These are phyloP conservation scores for Plasmodium relictum DNA, from an alignment of 169 alveolate genomes.

Conservation along the genomic window DNA sequence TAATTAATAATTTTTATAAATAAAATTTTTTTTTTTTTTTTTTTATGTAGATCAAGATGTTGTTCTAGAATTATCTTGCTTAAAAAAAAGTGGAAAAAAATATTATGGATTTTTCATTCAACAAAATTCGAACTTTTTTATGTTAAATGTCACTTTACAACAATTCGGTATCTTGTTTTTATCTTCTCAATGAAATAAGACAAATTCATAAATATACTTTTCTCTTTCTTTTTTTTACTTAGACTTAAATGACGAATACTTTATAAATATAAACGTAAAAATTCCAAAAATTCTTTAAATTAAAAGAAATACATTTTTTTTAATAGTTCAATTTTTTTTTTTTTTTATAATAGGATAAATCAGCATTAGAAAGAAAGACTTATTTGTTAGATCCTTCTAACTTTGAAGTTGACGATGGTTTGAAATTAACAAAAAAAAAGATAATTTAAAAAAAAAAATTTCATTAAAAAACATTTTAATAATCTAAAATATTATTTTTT, in stretches of 20 bases:
- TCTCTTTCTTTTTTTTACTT: neutral
- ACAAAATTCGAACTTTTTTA: slow-evolving; percentile 16
- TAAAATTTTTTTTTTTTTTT: neutral
- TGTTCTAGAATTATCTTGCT: slow-evolving; percentile 33
- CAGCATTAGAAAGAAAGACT: slow-evolving; percentile 48
- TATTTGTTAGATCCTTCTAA: slow-evolving; percentile 51
- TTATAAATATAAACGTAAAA: slow-evolving; percentile 44
- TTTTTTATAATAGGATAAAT: slow-evolving; percentile 19
- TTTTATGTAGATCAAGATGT: slow-evolving; percentile 4
- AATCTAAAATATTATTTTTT: neutral
- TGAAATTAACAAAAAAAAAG: slow-evolving; percentile 1
- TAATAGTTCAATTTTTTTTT: too few relatives aligned
- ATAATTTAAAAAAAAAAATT: neutral
- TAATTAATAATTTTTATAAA: neutral
- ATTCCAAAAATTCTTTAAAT: neutral
- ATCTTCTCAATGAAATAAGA: neutral
- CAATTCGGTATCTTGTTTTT: slow-evolving; percentile 30
- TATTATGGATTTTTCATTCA: slow-evolving; percentile 51
- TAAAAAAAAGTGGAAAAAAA: slow-evolving; percentile 26
- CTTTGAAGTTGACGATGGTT: slow-evolving; percentile 57
- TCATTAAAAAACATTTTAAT: neutral
- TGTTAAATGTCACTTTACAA: slow-evolving; percentile 54
- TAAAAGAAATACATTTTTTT: too few relatives aligned
- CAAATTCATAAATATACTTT: neutral
- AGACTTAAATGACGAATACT: slow-evolving; percentile 50